Base-by-base conservation (phyloP, 2,329 filamentous ascomycete genomes). In the Xylaria sp. region DNA sequence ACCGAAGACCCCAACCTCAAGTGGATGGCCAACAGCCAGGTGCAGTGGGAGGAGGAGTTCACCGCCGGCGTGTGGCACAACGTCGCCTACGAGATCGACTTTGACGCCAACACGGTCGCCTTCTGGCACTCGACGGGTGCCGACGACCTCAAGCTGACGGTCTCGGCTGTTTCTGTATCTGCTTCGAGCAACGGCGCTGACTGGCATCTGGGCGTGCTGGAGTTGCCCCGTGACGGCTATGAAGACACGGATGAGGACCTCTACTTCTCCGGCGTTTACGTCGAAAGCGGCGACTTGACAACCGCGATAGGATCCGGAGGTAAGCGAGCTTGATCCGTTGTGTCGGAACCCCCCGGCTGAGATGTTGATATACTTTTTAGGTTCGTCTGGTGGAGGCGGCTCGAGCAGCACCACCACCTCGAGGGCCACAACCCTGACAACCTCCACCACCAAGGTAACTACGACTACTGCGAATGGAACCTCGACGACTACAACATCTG, bases 41-140 rank as follows among this genome's bases (percentile, higher is more conserved):
- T 82, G 52, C 78, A 90, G 69, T 92, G 89, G 88, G 84, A 83
- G 69, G 81, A 82, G 1, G 79, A 84, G 64, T 87, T 89, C 74
- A 80, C 80, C 56, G 80, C 88, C 1, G 85, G 82, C 42, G 84
- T 87, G 11, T 92, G 89, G 89, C 89, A 92, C 75, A 92, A 92
- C 73, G 82, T 91, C 70, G 89, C 89, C 50, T 92, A 91, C 71
- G 88, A 88, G 73, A 90, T 91, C 61, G 84, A 92, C 78, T 92
- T 92, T 70, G 77, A 76, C 15, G 83, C 79, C 40, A 78, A 82
- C 67, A 86, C 82, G 4, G 88, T 92, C 31, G 84, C 83, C 12
- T 87, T 92, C 76, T 92, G 88, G 84, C 87, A 91, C 75, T 90
- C 87, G 0, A 88, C 86, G 15, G 89, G 87, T 37, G 78, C 79